These are phyloP conservation scores for Mediolabrus comicus DNA, from an alignment of 108 stramenopile genomes.

Conservation along the genomic window DNA sequence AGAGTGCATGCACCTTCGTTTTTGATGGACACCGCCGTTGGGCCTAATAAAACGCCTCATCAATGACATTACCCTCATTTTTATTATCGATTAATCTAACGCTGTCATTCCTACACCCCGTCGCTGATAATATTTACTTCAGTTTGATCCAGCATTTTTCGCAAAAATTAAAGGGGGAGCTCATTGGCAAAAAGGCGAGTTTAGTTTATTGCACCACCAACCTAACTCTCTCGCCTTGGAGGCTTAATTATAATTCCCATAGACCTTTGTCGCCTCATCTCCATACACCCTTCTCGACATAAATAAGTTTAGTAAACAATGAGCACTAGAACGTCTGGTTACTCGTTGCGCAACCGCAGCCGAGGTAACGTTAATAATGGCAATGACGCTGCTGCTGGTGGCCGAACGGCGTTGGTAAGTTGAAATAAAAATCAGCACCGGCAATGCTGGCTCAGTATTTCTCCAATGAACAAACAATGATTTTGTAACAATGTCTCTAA, in stretches of 20 bases:
- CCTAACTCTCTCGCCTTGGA: no score
- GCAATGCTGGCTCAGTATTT: background rate
- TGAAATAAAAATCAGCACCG: background rate
- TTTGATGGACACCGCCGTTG: no score
- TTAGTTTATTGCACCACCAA: background rate
- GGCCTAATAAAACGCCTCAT: no score
- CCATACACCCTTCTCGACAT: background rate
- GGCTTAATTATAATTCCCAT: background rate
- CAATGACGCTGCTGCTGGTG: slow-evolving; percentile 16
- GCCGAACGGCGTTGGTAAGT: slow-evolving; percentile 35
- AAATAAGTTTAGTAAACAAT: background rate
- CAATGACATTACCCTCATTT: no score
- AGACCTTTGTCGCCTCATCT: background rate
- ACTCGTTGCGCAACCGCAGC: background rate
- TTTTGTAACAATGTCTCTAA: background rate
- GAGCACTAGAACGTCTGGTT: background rate
- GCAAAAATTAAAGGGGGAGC: no score
- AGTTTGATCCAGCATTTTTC: no score
- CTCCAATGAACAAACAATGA: no score
- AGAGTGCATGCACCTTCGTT: background rate
- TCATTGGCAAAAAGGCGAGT: no score
- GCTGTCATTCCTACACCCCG: no score
- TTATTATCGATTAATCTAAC: no score
- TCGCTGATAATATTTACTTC: no score
- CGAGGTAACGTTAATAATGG: background rate